Percentiles rank a stretch among this genome's conserved stretches.
phyloP scores from a whole-genome alignment of 371 early-diverging fungal species.

The Chytridium lagenaria region DNA sequence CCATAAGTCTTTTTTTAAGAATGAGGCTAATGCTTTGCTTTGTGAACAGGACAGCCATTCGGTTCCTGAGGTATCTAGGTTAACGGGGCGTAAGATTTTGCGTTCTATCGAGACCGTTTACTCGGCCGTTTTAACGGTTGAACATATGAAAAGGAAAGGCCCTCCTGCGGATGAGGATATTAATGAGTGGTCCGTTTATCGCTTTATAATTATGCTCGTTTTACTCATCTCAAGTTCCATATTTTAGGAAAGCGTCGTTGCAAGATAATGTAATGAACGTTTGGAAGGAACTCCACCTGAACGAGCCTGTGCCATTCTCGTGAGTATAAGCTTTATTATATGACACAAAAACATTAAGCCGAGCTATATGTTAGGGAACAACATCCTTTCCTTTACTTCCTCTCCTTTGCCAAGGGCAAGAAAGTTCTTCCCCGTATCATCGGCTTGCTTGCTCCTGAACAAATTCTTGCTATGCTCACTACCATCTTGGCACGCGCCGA shows the following conservation, averaged over 20 bases:
- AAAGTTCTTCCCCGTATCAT: slow-evolving; percentile 84
- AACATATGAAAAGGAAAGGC: slow-evolving; percentile 76
- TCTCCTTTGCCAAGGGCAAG: slow-evolving; percentile 83
- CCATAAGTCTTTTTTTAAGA: neutral
- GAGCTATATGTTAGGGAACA: slow-evolving; percentile 28
- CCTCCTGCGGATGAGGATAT: slow-evolving; percentile 63
- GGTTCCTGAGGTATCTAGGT: slow-evolving; percentile 28
- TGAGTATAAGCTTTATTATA: slow-evolving; percentile 32
- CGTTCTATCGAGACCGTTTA: slow-evolving; percentile 82
- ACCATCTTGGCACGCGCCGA: slow-evolving; percentile 83
- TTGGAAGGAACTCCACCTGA: slow-evolving; percentile 67
- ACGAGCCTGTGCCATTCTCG: slow-evolving; percentile 66
- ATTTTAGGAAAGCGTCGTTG: slow-evolving; percentile 60
- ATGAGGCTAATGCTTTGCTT: neutral
- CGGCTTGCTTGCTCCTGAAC: slow-evolving; percentile 77
- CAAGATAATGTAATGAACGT: slow-evolving; percentile 62
- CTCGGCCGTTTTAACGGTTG: slow-evolving; percentile 74
- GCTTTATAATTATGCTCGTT: slow-evolving; percentile 7
- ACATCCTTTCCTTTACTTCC: slow-evolving; percentile 55
- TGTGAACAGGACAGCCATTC: slow-evolving; percentile 27
- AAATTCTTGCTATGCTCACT: slow-evolving; percentile 75
- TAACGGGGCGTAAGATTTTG: slow-evolving; percentile 66
- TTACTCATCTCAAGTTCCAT: neutral
- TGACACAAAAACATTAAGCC: too few relatives aligned
- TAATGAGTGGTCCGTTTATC: slow-evolving; percentile 49